These are phyloP conservation scores for Kodamaea derodonti DNA, from an alignment of 1,139 yeast species.

Conservation along the genomic window DNA sequence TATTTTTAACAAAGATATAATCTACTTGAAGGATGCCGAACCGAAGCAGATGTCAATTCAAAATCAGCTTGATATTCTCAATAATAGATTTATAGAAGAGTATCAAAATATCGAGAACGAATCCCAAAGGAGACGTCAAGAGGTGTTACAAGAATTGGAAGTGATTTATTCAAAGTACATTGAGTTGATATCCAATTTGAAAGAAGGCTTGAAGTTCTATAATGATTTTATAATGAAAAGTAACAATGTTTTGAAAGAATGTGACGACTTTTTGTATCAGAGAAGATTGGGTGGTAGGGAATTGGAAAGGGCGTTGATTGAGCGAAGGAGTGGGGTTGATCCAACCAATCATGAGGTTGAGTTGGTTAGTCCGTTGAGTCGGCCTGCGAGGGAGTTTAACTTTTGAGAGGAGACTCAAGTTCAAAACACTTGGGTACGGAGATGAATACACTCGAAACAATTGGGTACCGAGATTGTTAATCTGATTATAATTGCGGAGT, in stretches of 20 bases:
- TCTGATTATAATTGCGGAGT: no score
- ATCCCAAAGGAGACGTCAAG: constrained; percentile 37
- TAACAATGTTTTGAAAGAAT: constrained; percentile 42
- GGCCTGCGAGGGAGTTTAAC: background rate
- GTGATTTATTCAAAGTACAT: constrained; percentile 48
- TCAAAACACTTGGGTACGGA: no score
- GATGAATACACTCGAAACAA: no score
- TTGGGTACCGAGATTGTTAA: no score
- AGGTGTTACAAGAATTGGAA: constrained; percentile 53
- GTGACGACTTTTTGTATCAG: constrained; percentile 51
- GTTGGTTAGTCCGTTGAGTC: no score
- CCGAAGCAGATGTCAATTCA: constrained; percentile 43
- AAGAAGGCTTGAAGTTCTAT: constrained; percentile 72
- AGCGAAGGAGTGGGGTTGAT: constrained; percentile 2
- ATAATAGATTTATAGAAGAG: constrained; percentile 30
- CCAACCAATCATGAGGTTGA: constrained; percentile 1
- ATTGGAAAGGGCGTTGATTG: constrained; percentile 25
- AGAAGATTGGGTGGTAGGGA: constrained; percentile 55
- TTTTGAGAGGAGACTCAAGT: background rate
- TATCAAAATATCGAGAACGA: constrained; percentile 18
- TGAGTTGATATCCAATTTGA: constrained; percentile 57
- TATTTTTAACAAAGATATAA: constrained; percentile 38
- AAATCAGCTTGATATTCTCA: constrained; percentile 37
- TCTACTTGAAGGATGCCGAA: constrained; percentile 34
- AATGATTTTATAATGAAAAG: constrained; percentile 54